These are phyloP conservation scores for Fusarium sp. DNA, from an alignment of 2,329 filamentous ascomycete species.

Conservation along the genomic window DNA sequence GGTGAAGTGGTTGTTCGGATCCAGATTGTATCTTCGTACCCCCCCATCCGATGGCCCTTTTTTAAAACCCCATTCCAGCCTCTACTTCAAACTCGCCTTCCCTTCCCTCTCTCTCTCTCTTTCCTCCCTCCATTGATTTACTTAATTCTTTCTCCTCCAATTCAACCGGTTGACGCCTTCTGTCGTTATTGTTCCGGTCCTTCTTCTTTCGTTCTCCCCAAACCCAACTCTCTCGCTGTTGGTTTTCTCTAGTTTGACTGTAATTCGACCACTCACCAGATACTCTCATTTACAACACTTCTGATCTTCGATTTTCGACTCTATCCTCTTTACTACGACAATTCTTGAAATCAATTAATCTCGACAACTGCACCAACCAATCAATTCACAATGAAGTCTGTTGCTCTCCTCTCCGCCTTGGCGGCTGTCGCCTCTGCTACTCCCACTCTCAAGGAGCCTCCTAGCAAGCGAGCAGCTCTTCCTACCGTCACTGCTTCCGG, in stretches of 20 bases:
- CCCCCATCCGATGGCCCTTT: conserved; percentile 10
- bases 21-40: conserved; percentile 4
- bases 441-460: conserved; percentile 63
- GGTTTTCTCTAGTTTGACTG: conserved; percentile 44
- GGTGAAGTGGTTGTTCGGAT: conserved; percentile 3
- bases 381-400: conserved; percentile 60
- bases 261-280: conserved; percentile 35
- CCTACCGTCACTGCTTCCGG: conserved; percentile 65
- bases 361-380: not conserved
- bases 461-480: conserved; percentile 61
- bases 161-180: conserved; percentile 33
- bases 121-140: conserved; percentile 33
- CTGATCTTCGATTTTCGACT: conserved; percentile 12
- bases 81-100: conserved; percentile 29
- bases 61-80: conserved; percentile 45
- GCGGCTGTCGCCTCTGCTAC: conserved; percentile 60
- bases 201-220: conserved; percentile 43
- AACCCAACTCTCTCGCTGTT: conserved; percentile 53
- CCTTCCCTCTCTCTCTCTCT: conserved; percentile 22
- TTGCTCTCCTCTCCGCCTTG: conserved; percentile 60
- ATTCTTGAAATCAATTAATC: conserved; percentile 30
- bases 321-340: not conserved
- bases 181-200: conserved; percentile 25
- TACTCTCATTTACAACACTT: conserved; percentile 37
- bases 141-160: conserved; percentile 31